Evolutionary conservation across 202 grass and related monocot genomes (phyloP), one percentile per base, ranked within the genome.

Genomic region (Bolboschoenoplectus hybrid): DNA sequence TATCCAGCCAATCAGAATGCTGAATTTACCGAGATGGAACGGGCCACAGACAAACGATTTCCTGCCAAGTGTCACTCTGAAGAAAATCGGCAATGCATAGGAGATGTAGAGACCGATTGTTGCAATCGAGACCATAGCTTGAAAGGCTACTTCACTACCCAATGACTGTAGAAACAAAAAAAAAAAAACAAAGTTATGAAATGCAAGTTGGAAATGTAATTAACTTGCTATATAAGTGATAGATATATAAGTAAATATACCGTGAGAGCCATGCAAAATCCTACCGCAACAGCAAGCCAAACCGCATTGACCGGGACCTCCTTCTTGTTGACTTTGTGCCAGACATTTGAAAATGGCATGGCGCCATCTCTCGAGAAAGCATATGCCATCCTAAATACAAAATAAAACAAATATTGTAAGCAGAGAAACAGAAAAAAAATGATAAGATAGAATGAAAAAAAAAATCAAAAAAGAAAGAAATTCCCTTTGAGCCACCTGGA

Each of bases 231-330:
- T 26, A 26, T 26, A 26, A 26, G 73, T 73, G 34, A 80, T 9
- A 45, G n/a, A 19, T 71, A 19, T 10, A 16, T 63, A 47, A 50
- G 10, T 44, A 4, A 2, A 46, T 6, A 39, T 60, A 93, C 94
- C 46, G 94, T 91, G 13, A 97, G 83, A 0, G 94, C 91, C 94
- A 97, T 94, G 63, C 73, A 47, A 61, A 93, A 97, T 2, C 86
- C 88, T 2, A 93, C 44, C 1, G 81, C 5, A 1, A 89, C 86
- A 7, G 89, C 92, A 44, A 97, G 91, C 94, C 92, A 97, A 20
- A 97, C 94, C 16, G 91, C 74, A 82, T 97, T 97, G 7, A 97
- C 1, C 0, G 94, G 94, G 39, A 94, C 92, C 79, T 94, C 94
- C 0, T 91, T 81, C 63, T 65, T 90, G 87, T 91, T 97, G 50